Base-by-base conservation (phyloP, 1,284 basidiomycete species). In the Melampsora larici-populina region DNA sequence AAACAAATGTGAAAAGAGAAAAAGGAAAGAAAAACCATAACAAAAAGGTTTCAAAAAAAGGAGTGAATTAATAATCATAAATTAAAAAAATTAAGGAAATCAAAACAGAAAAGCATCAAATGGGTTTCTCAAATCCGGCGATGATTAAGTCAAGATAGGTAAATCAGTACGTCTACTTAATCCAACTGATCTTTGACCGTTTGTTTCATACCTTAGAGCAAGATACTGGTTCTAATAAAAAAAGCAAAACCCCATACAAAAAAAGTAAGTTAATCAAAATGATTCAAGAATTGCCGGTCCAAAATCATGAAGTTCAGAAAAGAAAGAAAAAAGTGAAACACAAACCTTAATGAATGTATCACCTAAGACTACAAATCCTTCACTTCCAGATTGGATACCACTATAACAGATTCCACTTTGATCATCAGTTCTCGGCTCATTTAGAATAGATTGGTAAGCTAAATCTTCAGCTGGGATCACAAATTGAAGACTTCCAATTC, bases 261-360 rank as follows among this genome's bases (percentile, higher is more conserved):
- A 58, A 51, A 51, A 49, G 3, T 65, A 51, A 15, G 55, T 26
- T 33, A 29, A 26, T 21, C 43, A 15, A 26, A 6, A 7, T 4
- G 33, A 21, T 7, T 9, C 15, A 31, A 21, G 15, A 48, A 51
- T 17, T 49, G 24, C 40, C 33, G 36, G 36, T 40, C 7, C 7
- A 11, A 40, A 40, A 6, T 46, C 3, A 46, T 46, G 11, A 46
- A 46, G 43, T 13, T 46, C 3, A 46, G 11, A 46, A 46, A 26
- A n/a, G 26, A 67, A 46, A 8, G 9, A 18, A 31, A n/a, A 40
- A 8, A 29, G 68, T 40, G 2, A 9, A 31, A 18, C 31, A 69
- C 36, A 60, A n/a, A 76, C 74, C 66, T 76, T 76, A 8, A 76
- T 76, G 18, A 76, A 76, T 48, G 74, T 76, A n/a, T 66, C 74